A percentile compares a stretch with the other conserved stretches of the same genome.
Evolutionary conservation across 352 stramenopile genomes (phyloP).

Genomic region (Globisporangium iwayamae): DNA sequence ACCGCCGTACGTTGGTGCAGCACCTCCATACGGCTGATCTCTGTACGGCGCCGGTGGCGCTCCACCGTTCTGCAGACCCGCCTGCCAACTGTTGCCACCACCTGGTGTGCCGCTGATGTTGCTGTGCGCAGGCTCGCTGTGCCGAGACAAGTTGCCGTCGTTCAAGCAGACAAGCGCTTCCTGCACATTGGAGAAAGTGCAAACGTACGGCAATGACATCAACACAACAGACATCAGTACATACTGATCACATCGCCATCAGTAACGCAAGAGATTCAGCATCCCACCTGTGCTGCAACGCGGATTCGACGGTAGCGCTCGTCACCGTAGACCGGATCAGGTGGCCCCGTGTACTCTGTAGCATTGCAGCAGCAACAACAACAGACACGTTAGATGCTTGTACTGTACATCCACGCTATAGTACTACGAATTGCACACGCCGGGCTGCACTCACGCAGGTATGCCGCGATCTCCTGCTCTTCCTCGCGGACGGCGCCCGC

Average conservation of each 20-base stretch:
- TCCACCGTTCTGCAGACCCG: slow-evolving; percentile 8
- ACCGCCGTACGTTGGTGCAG: slow-evolving; percentile 8
- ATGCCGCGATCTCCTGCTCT: slow-evolving; percentile 59
- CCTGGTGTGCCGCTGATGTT: slow-evolving; percentile 17
- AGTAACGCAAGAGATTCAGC: not conserved
- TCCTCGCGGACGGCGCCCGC: slow-evolving; percentile 59
- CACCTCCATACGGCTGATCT: slow-evolving; percentile 14
- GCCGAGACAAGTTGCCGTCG: slow-evolving; percentile 55
- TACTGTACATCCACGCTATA: not conserved
- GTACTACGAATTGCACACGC: not conserved
- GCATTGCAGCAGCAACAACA: slow-evolving; percentile 1
- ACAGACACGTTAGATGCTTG: not conserved
- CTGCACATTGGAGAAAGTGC: slow-evolving; percentile 17
- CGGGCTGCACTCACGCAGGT: slow-evolving; percentile 51
- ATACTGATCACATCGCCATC: no score
- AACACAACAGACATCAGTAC: not conserved
- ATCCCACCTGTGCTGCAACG: slow-evolving; percentile 58
- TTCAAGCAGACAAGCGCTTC: slow-evolving; percentile 80
- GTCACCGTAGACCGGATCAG: slow-evolving; percentile 75
- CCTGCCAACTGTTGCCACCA: slow-evolving; percentile 22
- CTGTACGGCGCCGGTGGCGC: slow-evolving; percentile 10
- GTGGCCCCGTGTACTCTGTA: slow-evolving; percentile 71
- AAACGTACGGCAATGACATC: not conserved
- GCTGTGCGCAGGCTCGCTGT: slow-evolving; percentile 28
- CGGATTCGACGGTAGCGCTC: slow-evolving; percentile 85